Base-by-base conservation (phyloP, 73 alveolate species). In the Tetrahymena elliotti region DNA sequence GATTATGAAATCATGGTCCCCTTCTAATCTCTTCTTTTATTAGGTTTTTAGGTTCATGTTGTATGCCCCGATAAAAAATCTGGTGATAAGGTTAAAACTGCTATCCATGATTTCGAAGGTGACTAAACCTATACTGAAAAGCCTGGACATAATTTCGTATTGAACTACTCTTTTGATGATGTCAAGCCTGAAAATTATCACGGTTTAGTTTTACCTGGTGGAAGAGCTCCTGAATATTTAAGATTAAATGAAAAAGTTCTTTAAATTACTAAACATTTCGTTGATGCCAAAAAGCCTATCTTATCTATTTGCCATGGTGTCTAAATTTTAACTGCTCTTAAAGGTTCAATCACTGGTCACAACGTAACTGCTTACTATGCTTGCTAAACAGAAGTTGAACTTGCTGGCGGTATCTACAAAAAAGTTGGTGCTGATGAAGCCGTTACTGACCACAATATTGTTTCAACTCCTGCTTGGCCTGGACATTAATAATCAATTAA, bases 161-260 rank as follows among this genome's bases (percentile, higher is more conserved):
- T 98, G 33, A 98, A 94, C 93, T 96, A 96, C 36, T 83, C 98
- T 52, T 97, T 97, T 52, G 99, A 95, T 31, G 99, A 97, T 35
- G 97, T 98, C 8, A 96, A 97, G 94, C 98, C 98, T 18, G 97
- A 93, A 54, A 97, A 95, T 82, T 98, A 98, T 94, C 98, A 93
- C 13, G 99, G 99, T 83, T 93, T 98, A 36, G 97, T 94, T 47
- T 93, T 98, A 38, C 99, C 99, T 92, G 99, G 99, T 38, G 99
- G 99, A 84, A 97, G 99, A 95, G 99, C 99, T 27, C 99, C 99
- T 15, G 99, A 98, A 96, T 98, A 98, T 95, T 95, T 98, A 82
- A 96, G 99, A 96, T 96, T 97, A 83, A 95, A 98, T 93, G 96
- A 95, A 35, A 95, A 97, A 53, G 99, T 98, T 22, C 52, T 98